Conservation (phyloP, 441 rosid species). For the Arabidopsis lyrata region DNA sequence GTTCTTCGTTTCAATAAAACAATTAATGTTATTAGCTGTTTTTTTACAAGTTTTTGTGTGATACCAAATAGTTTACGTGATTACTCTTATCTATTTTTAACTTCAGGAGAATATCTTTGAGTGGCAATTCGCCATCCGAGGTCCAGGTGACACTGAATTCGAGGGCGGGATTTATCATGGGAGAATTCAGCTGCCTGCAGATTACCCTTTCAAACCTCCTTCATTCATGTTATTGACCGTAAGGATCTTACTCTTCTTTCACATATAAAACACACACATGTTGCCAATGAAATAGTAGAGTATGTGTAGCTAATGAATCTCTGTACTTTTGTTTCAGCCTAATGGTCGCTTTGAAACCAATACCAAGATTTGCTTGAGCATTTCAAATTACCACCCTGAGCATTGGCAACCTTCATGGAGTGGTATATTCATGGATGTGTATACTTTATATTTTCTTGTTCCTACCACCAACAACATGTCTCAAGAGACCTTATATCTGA, state of each 20-base stretch:
- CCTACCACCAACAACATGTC: background rate
- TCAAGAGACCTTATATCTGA: background rate
- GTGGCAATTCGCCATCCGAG: conserved; percentile 97
- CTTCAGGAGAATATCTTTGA: conserved; percentile 93
- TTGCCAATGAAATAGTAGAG: background rate
- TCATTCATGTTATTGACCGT: conserved; percentile 94
- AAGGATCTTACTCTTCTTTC: conserved; percentile 38
- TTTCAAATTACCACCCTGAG: conserved; percentile 98
- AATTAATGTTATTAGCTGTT: background rate
- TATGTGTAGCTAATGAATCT: conserved; percentile 30
- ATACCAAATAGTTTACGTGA: background rate
- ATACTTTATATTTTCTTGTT: background rate
- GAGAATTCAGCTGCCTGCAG: conserved; percentile 91
- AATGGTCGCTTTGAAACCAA: conserved; percentile 96
- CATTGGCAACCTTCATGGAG: conserved; percentile 99
- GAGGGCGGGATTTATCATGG: conserved; percentile 99
- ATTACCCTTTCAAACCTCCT: conserved; percentile 97
- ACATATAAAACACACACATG: background rate
- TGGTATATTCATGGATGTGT: conserved; percentile 56
- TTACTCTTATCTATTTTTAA: conserved; percentile 13
- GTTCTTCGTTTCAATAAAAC: background rate
- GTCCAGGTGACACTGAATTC: conserved; percentile 82
- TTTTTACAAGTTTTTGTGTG: background rate
- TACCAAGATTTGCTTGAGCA: conserved; percentile 96
- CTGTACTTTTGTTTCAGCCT: conserved; percentile 57